Evolutionary conservation across 2,329 filamentous ascomycete genomes (phyloP).

Genomic region (Mycosphaerella sp.): DNA sequence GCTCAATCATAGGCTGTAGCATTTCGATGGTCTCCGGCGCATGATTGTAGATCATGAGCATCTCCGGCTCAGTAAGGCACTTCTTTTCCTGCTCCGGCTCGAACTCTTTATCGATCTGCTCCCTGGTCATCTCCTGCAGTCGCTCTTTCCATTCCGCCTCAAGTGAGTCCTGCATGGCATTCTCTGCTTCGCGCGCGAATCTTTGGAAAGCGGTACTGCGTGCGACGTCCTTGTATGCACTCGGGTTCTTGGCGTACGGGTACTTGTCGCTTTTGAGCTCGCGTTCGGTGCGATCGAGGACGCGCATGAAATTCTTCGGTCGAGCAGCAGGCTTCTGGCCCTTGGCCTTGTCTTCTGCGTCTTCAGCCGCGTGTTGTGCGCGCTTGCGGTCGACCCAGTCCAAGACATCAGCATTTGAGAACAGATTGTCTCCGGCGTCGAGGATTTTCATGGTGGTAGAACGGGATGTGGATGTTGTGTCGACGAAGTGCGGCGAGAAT

Average conservation of each 20-base stretch:
- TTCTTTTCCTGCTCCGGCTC: slow-evolving; percentile 30
- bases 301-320: slow-evolving; percentile 30
- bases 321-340: slow-evolving; percentile 21
- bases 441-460: slow-evolving; percentile 29
- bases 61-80: slow-evolving; percentile 32
- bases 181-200: slow-evolving; percentile 22
- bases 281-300: slow-evolving; percentile 29
- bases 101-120: slow-evolving; percentile 26
- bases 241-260: slow-evolving; percentile 27
- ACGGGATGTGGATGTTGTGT: not conserved
- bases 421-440: slow-evolving; percentile 32
- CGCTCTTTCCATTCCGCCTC: slow-evolving; percentile 25
- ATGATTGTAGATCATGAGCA: slow-evolving; percentile 32
- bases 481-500: not conserved
- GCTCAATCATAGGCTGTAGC: slow-evolving; percentile 34
- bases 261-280: slow-evolving; percentile 28
- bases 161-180: slow-evolving; percentile 24
- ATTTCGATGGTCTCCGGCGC: slow-evolving; percentile 30
- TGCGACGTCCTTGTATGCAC: slow-evolving; percentile 24
- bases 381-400: slow-evolving; percentile 31
- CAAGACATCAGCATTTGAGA: slow-evolving; percentile 34
- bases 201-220: slow-evolving; percentile 21
- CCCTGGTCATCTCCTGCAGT: slow-evolving; percentile 21
- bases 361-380: slow-evolving; percentile 29
- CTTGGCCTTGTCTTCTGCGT: slow-evolving; percentile 24